Evolutionary conservation across 495 filamentous ascomycete genomes (phyloP).

Genomic region (Penicillium chermesinum): DNA sequence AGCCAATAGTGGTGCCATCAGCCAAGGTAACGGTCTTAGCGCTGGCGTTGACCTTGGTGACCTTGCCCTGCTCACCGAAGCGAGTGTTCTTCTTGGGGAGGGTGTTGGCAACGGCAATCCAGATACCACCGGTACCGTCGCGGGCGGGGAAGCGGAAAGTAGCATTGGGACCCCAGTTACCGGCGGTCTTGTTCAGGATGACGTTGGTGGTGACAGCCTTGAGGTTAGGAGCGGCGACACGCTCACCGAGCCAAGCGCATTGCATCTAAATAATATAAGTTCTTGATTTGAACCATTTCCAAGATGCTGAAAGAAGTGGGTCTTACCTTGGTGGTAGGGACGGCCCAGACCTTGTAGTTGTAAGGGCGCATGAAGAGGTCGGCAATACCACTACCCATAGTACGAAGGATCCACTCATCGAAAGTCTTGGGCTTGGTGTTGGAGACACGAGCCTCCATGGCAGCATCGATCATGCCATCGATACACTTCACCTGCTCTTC

Average conservation of each 20-base stretch:
- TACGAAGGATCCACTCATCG: constrained; percentile 96
- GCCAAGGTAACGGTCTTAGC: constrained; percentile 76
- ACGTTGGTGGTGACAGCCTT: constrained; percentile 94
- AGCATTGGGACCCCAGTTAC: constrained; percentile 97
- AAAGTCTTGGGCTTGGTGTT: constrained; percentile 93
- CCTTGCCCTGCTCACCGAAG: constrained; percentile 79
- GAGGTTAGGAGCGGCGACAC: constrained; percentile 93
- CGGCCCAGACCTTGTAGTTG: constrained; percentile 99
- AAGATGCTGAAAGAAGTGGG: not conserved
- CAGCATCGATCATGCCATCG: constrained; percentile 95
- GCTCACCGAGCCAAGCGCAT: constrained; percentile 98
- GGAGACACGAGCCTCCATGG: constrained; percentile 75
- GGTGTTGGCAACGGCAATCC: constrained; percentile 95
- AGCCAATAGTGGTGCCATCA: constrained; percentile 86
- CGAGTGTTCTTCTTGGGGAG: constrained; percentile 85
- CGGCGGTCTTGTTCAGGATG: constrained; percentile 91
- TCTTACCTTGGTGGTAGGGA: constrained; percentile 91
- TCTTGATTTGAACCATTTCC: not conserved
- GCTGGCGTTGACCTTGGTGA: constrained; percentile 78
- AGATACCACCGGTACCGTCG: constrained; percentile 96
- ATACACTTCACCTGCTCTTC: constrained; percentile 94
- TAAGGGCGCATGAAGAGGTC: constrained; percentile 99
- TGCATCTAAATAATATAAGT: constrained; percentile 73
- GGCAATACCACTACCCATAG: constrained; percentile 84
- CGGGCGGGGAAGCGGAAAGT: constrained; percentile 97